Evolutionary conservation across 768 basidiomycete species (phyloP), one percentile per base, ranked within the genome.

Genomic region (Mycena capillaripes): DNA sequence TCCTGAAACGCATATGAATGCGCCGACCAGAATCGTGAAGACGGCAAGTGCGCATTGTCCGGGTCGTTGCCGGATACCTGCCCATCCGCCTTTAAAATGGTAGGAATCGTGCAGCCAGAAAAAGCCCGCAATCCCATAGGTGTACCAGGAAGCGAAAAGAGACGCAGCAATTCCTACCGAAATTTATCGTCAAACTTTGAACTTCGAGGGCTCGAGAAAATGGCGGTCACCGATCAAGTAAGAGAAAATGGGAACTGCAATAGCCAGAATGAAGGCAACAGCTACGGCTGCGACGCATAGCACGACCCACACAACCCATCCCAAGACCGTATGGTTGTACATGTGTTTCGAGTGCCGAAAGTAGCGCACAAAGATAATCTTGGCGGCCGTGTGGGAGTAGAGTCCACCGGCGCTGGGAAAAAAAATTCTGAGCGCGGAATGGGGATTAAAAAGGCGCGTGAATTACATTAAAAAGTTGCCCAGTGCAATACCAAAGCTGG

Each of bases 131-230:
- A 87, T 67, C 30, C 88, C 88, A 71, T 89, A 89, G 17, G 89
- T 89, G 75, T 87, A 90, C 88, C 89, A 89, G n/a, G 86, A 84
- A 10, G 89, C 88, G 71, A 90, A 90, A 25, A 89, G 80, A 21
- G 88, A 81, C 11, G 88, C 89, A 16, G 87, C 78, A 70, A 90
- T 86, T 17, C 89, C 71, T 72, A 16, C 6, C 21, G 6, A 9
- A 32, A 29, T 58, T 38, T 7, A 58, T 23, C n/a, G 40, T 71
- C 46, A 50, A 23, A 50, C 23, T 38, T 32, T 14, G 36, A 19
- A 16, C 6, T 17, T 16, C 16, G 14, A 14, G 7, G 19, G 4
- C 34, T 55, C 2, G 25, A 38, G n/a, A 32, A 42, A 44, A 23
- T 19, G 34, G 25, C 19, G 21, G 5, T 25, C 32, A 72, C 71